A percentile compares a stretch with the other conserved stretches of the same genome.
phyloP scores from a whole-genome alignment of 1,284 basidiomycete genomes.

The Tilletia horrida region DNA sequence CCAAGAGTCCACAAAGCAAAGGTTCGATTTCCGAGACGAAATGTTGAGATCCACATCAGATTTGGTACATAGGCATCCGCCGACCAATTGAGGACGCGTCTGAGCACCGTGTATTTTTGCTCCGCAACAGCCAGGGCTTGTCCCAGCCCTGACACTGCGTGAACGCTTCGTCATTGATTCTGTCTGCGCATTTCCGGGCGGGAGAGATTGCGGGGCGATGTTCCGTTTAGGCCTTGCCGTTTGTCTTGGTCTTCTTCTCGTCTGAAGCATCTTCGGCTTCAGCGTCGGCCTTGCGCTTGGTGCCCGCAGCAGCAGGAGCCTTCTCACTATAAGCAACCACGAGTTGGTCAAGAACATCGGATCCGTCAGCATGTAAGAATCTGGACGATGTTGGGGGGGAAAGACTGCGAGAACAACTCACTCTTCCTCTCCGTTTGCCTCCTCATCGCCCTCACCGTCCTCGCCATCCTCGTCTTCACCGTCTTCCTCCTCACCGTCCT shows the following conservation, averaged over 20 bases:
- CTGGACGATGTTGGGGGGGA: background rate
- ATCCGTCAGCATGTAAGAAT: background rate
- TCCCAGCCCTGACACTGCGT: background rate
- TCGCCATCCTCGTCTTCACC: background rate
- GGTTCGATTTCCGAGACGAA: too few species aligned
- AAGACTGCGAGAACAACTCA: background rate
- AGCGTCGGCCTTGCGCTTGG: constrained; percentile 9
- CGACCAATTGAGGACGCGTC: too few species aligned
- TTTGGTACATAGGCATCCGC: too few species aligned
- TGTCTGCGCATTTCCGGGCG: too few species aligned
- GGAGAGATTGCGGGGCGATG: background rate
- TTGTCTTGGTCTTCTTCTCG: constrained; percentile 15
- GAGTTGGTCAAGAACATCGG: background rate
- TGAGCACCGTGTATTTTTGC: too few species aligned
- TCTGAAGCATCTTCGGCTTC: background rate
- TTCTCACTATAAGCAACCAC: constrained; percentile 4
- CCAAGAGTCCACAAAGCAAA: too few species aligned
- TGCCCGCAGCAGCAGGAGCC: background rate
- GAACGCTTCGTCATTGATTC: too few species aligned
- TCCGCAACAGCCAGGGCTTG: background rate
- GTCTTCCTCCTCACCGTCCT: background rate
- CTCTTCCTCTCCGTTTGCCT: background rate
- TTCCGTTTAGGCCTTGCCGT: background rate
- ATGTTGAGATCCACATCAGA: too few species aligned
- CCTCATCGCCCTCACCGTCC: background rate